Evolutionary conservation across 2,329 filamentous ascomycete species (phyloP).

Genomic region (Botrytis paeoniae): DNA sequence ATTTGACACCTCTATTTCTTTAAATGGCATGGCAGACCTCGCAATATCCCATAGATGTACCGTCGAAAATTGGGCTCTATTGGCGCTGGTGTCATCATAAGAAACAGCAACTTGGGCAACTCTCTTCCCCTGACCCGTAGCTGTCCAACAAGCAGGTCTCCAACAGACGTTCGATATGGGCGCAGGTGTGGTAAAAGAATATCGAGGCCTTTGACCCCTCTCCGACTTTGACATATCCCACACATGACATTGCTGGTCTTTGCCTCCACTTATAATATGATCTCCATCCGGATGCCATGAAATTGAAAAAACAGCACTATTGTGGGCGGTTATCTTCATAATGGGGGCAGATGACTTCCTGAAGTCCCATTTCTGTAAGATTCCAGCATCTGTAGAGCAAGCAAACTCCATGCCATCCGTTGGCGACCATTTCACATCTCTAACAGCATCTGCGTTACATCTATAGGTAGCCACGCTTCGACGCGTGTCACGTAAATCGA

Average conservation of each 20-base stretch:
- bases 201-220: conserved; percentile 62
- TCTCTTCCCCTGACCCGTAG: conserved; percentile 56
- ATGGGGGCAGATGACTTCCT: conserved; percentile 52
- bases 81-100: conserved; percentile 56
- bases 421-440: conserved; percentile 64
- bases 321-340: conserved; percentile 59
- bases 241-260: conserved; percentile 60
- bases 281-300: conserved; percentile 67
- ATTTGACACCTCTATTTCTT: conserved; percentile 61
- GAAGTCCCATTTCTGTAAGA: conserved; percentile 63
- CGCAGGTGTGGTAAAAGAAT: conserved; percentile 58
- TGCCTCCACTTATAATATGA: conserved; percentile 62
- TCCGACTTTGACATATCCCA: conserved; percentile 63
- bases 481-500: conserved; percentile 54
- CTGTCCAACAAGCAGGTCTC: conserved; percentile 65
- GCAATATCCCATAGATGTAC: conserved; percentile 70
- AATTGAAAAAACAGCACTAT: conserved; percentile 57
- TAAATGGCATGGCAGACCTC: conserved; percentile 63
- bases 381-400: conserved; percentile 61
- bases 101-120: conserved; percentile 61
- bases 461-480: conserved; percentile 48
- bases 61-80: conserved; percentile 53
- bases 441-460: conserved; percentile 54
- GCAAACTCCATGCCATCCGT: conserved; percentile 60
- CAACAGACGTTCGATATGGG: conserved; percentile 59